A percentile compares a stretch with the other conserved stretches of the same genome.
Conservation (phyloP, 257 asterid species). For the Cordia subcordata region DNA sequence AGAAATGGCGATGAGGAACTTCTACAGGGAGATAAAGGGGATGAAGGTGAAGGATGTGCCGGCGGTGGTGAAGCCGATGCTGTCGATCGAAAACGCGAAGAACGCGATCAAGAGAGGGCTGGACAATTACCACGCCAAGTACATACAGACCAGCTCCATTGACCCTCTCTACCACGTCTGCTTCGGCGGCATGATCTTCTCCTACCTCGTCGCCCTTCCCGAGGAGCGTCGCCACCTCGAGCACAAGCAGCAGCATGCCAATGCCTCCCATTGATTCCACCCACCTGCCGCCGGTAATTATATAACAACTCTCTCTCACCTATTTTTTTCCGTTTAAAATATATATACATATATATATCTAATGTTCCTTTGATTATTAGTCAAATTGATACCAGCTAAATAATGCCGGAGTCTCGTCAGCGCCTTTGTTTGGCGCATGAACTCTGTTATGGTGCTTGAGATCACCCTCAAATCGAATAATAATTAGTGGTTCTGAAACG, state of each 20-base stretch:
- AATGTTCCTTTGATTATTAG: too few relatives aligned
- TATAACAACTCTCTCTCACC: too few relatives aligned
- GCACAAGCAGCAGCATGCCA: conserved; percentile 57
- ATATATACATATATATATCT: too few relatives aligned
- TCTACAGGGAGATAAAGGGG: conserved; percentile 70
- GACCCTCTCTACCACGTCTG: conserved; percentile 73
- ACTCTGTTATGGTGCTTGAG: too few relatives aligned
- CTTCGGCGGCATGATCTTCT: conserved; percentile 77
- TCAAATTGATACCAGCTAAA: too few relatives aligned
- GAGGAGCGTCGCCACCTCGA: conserved; percentile 98
- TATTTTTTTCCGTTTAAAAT: too few relatives aligned
- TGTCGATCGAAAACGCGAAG: conserved; percentile 40
- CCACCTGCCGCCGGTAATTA: too few relatives aligned
- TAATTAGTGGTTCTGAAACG: too few relatives aligned
- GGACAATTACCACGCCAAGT: conserved; percentile 63
- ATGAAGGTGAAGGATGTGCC: conserved; percentile 83
- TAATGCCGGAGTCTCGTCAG: too few relatives aligned
- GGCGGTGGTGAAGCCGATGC: conserved; percentile 61
- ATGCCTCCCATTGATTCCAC: conserved; percentile 51
- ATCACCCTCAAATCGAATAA: too few relatives aligned
- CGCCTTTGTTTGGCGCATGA: too few relatives aligned
- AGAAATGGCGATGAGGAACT: conserved; percentile 63
- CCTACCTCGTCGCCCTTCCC: conserved; percentile 88
- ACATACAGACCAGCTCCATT: conserved; percentile 61
- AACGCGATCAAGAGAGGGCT: conserved; percentile 37